phyloP scores from a whole-genome alignment of 257 asterid species.

The Buddleja alternifolia region DNA sequence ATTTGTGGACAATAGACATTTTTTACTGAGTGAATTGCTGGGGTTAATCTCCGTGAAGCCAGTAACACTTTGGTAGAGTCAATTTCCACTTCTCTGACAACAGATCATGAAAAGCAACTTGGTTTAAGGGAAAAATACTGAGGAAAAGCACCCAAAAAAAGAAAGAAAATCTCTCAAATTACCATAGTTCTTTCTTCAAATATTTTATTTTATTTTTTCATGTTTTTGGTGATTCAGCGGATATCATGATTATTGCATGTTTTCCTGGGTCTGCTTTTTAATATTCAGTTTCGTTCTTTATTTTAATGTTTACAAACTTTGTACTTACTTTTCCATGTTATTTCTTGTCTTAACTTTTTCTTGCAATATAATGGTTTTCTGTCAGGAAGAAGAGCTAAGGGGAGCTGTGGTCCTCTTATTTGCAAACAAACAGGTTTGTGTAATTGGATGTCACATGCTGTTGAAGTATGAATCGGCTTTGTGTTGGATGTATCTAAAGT shows the following conservation, averaged over 20 bases:
- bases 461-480: neutral
- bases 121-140: too few species aligned
- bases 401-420: slow-evolving; percentile 51
- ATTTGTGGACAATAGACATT: too few species aligned
- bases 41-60: too few species aligned
- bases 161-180: too few species aligned
- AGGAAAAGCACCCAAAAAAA: too few species aligned
- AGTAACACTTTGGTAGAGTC: too few species aligned
- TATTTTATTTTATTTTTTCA: neutral
- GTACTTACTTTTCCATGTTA: neutral
- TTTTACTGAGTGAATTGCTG: too few species aligned
- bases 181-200: neutral
- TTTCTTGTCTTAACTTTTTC: neutral
- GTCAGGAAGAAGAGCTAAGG: slow-evolving; percentile 59
- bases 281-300: slow-evolving; percentile 12
- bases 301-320: neutral
- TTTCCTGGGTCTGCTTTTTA: neutral
- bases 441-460: neutral
- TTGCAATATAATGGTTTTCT: slow-evolving; percentile 20
- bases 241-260: neutral
- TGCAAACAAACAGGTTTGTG: slow-evolving; percentile 53
- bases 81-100: too few species aligned
- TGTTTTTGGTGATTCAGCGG: neutral
- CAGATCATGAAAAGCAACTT: too few species aligned
- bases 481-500: neutral